Base-by-base conservation (phyloP, 2,329 filamentous ascomycete genomes). In the Pseudogymnoascus sp. region DNA sequence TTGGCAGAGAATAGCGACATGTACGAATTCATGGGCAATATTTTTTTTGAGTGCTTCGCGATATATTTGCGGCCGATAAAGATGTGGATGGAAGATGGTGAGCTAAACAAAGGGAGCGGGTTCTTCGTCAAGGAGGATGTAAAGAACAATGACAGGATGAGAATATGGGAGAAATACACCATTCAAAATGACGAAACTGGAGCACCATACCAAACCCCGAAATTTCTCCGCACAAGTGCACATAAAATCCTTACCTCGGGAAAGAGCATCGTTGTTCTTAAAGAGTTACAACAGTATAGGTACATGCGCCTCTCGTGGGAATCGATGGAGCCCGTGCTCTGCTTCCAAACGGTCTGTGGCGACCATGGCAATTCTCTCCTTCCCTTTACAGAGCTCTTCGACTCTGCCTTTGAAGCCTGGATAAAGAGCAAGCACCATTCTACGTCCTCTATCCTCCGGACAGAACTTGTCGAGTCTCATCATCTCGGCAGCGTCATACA, bases 181-280 rank as follows among this genome's bases (percentile, higher is more conserved):
- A 78, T 97, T 12, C 84, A 87, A 26, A 79, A 78, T 11, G 84
- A 86, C 0, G 74, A 81, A 2, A 78, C 85, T 43, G 85, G 87
- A 14, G 76, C 77, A 1, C 59, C 59, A 16, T 74, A 92, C 1
- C 85, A 89, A 68, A 87, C 88, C 0, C 93, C 93, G 0, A 81
- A 77, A 2, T 97, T 96, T 67, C 79, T 97, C 4, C 84, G 87
- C 40, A 82, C 87, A 2, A 84, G 87, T 1, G 85, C 85, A 0
- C 77, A 79, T 24, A 89, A 87, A 66, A 91, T 97, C 38, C 93
- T 96, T 70, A 91, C 88, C 1, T 88, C 91, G 1, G 93, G 93
- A 0, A 97, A 97, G 75, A 96, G 89, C 69, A 87, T 95, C 62
- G 85, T 95, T 1, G 89, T 97, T 50, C 77, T 97, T n/a, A 88